Base-by-base conservation (phyloP, 108 stramenopile genomes). In the Poteriospumella lacustris region DNA sequence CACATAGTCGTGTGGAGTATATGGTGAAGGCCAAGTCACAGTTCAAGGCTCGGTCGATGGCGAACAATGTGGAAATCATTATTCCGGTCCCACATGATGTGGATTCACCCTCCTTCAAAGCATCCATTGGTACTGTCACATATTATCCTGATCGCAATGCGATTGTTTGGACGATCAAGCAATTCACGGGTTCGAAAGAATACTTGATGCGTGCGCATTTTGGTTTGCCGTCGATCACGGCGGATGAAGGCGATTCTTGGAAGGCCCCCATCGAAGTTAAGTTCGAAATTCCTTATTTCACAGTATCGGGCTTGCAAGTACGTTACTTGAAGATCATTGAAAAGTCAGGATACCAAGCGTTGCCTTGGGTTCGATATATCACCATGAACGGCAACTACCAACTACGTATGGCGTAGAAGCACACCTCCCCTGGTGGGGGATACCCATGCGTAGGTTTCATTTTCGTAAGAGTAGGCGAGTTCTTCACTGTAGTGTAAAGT, bases 241-340 rank as follows among this genome's bases (percentile, higher is more conserved):
- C 91, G 1, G 87, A 90, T 29, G 94, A 95, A 80, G 64, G 80
- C 24, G 58, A 90, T 42, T 86, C 89, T 26, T 97, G 94, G 94
- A 94, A 94, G 81, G 85, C 88, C n/a, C 94, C 94, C 0, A 93
- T 94, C 78, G 85, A 87, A 38, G 94, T 99, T 44, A 92, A 94
- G 73, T 99, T 99, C 82, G 98, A 99, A 80, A 98, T 99, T 72
- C 98, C 98, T 9, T 99, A 99, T 84, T 99, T 99, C 82, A 99
- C 98, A 0, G 97, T 98, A 12, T 91, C 90, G 38, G 98, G 98
- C 29, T 96, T 99, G 68, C 97, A 98, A 83, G 98, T 99, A 24
- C 89, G 98, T 29, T 99, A 99, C 86, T 87, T 99, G 75, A 97
- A 97, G 86, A 97, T 99, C 72, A 98, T 98, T 80, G 98, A 99